Evolutionary conservation across 257 asterid genomes (phyloP).

Genomic region (Striga asiatica): DNA sequence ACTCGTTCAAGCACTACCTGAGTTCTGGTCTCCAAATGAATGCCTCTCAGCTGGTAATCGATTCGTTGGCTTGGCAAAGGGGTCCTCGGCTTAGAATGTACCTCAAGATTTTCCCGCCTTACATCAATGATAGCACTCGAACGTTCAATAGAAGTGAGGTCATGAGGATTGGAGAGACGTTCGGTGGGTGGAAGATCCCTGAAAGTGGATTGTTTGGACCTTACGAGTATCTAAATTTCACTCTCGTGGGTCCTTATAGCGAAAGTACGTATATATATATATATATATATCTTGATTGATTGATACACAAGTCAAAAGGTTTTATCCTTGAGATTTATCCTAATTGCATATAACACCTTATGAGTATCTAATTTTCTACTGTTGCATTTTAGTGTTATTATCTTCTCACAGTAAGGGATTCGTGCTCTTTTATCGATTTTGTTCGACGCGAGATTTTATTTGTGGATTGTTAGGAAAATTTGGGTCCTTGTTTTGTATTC

Average conservation of each 20-base stretch:
- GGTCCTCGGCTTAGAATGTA: conserved; percentile 81
- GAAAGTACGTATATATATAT: conserved; percentile 32
- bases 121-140: conserved; percentile 18
- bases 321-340: too few species aligned
- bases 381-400: too few species aligned
- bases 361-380: too few species aligned
- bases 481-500: neutral
- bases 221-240: conserved; percentile 78
- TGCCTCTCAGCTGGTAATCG: conserved; percentile 48
- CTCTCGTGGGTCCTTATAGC: conserved; percentile 51
- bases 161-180: conserved; percentile 45
- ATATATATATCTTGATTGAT: neutral
- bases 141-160: conserved; percentile 60
- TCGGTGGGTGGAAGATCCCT: conserved; percentile 70
- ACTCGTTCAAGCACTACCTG: conserved; percentile 42
- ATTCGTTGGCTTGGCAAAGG: conserved; percentile 47
- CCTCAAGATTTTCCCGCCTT: conserved; percentile 60
- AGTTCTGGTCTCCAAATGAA: conserved; percentile 46
- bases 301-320: too few species aligned
- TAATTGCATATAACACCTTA: neutral
- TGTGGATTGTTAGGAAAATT: too few species aligned
- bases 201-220: conserved; percentile 76
- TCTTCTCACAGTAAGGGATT: too few species aligned
- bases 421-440: too few species aligned
- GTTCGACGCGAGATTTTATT: too few species aligned